Evolutionary conservation across 768 basidiomycete genomes (phyloP), one percentile per base, ranked within the genome.

Genomic region (Kwoniella sp.): DNA sequence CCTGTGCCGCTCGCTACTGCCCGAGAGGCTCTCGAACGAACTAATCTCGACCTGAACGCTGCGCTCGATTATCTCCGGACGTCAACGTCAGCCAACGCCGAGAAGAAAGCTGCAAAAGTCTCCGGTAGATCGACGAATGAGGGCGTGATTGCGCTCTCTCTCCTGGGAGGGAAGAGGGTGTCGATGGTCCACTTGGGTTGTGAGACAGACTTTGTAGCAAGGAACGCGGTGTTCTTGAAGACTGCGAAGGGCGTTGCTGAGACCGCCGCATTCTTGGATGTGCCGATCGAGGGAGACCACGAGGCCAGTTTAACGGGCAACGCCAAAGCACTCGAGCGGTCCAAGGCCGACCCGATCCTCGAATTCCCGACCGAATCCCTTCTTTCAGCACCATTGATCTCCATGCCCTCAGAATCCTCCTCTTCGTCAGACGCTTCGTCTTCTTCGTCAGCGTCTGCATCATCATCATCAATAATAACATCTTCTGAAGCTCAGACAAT

Each of bases 191-290:
- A 98, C 81, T 83, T 96, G 66, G 92, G 91, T 72, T 97, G 94
- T 83, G 94, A 98, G 83, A 96, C 94, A 58, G 94, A 98, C 82
- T 98, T 96, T 77, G 94, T 98, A 29, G 91, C 88, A 25, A 83
- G 91, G 69, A 94, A 92, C 73, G 86, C 89, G 63, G 83, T 92
- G 13, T 98, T 98, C 73, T 84, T 86, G 17, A 84, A 84, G 59
- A 85, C 94, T 41, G 89, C 90, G 13, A 84, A 85, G 45, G 88
- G 91, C 72, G 88, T 96, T 70, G 89, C 92, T 17, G 88, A 90
- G 71, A 92, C 91, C 0, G 87, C 89, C 34, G 92, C 92, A 5
- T 90, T 87, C 74, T 83, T 91, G 48, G 86, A 87, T 59, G 85
- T 87, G 22, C 73, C 67, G 5, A 25, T 37, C n/a, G 53, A 54